phyloP scores from a whole-genome alignment of 1,139 yeast species.

The Wickerhamomyces sp. region DNA sequence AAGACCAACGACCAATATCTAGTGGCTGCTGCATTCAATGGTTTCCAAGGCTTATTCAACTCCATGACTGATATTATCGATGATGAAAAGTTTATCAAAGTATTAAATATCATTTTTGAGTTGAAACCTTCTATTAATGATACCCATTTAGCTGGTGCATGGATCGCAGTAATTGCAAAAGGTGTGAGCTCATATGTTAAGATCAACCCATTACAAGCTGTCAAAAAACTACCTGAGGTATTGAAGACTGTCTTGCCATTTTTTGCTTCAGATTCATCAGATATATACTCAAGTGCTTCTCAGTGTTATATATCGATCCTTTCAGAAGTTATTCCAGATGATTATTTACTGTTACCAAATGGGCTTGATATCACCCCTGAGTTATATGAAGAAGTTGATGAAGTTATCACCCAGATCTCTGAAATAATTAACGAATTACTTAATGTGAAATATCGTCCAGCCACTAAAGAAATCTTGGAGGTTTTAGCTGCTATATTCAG shows the following conservation, averaged over 20 bases:
- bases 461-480: slow-evolving; percentile 72
- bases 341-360: slow-evolving; percentile 50
- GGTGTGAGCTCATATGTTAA: slow-evolving; percentile 68
- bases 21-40: slow-evolving; percentile 76
- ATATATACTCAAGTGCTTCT: slow-evolving; percentile 72
- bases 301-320: slow-evolving; percentile 82
- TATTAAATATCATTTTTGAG: slow-evolving; percentile 69
- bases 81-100: slow-evolving; percentile 54
- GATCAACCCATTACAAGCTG: slow-evolving; percentile 53
- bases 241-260: slow-evolving; percentile 56
- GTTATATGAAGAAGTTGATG: slow-evolving; percentile 53
- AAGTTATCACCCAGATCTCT: slow-evolving; percentile 50
- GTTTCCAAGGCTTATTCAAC: slow-evolving; percentile 79
- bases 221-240: slow-evolving; percentile 52
- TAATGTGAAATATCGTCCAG: slow-evolving; percentile 69
- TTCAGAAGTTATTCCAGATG: slow-evolving; percentile 60
- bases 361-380: slow-evolving; percentile 36
- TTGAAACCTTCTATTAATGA: slow-evolving; percentile 81
- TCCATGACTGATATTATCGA: slow-evolving; percentile 68
- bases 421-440: slow-evolving; percentile 55
- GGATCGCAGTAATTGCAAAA: slow-evolving; percentile 93
- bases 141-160: slow-evolving; percentile 81
- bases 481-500: slow-evolving; percentile 60
- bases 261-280: slow-evolving; percentile 61
- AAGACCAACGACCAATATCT: slow-evolving; percentile 81